phyloP scores from a whole-genome alignment of 1,284 basidiomycete species.

The Marasmius sp. region DNA sequence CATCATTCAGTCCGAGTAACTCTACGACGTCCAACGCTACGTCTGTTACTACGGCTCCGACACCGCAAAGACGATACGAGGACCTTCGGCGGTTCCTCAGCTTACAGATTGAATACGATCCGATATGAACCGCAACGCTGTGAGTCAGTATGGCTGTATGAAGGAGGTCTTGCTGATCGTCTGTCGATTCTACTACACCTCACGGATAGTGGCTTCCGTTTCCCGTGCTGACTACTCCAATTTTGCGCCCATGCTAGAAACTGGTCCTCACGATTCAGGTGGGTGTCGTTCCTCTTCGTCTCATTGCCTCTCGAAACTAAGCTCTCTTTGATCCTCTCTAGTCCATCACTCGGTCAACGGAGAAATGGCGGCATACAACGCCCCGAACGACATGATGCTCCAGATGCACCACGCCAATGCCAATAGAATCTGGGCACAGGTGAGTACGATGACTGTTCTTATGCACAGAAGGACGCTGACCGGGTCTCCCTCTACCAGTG shows the following conservation, averaged over 20 bases:
- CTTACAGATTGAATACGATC: no score
- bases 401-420: background rate
- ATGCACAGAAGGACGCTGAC: background rate
- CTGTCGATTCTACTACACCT: background rate
- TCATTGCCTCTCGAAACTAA: background rate
- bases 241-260: background rate
- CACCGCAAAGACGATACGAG: no score
- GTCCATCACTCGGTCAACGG: background rate
- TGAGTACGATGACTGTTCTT: no score
- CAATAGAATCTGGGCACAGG: background rate
- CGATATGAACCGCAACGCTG: background rate
- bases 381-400: background rate
- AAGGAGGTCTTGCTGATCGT: background rate
- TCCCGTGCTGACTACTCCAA: background rate
- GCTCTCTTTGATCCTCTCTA: background rate
- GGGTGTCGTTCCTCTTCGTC: background rate
- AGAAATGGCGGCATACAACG: background rate
- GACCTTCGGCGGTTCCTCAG: no score
- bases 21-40: no score
- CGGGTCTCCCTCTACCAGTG: background rate
- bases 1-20: no score
- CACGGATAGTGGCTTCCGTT: background rate
- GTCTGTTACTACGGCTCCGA: no score
- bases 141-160: background rate
- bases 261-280: background rate